phyloP scores from a whole-genome alignment of 2,329 filamentous ascomycete genomes.

The Geoglossum cookeanum region DNA sequence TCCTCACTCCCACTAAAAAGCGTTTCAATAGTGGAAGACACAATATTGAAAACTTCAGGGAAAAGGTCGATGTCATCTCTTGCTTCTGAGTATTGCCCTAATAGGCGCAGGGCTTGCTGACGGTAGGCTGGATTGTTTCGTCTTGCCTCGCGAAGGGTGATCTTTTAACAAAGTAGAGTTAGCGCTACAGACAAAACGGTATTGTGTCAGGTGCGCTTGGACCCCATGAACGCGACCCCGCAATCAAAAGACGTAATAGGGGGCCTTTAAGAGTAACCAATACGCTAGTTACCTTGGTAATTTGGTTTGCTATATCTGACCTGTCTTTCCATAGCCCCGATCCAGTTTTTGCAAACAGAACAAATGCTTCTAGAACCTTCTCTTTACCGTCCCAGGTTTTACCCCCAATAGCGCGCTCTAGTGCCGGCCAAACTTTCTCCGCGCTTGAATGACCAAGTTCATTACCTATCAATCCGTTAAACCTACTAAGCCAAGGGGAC shows the following conservation, averaged over 20 bases:
- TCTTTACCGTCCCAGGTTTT: conserved; percentile 94
- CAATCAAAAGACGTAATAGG: not conserved
- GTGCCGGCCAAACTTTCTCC: conserved; percentile 55
- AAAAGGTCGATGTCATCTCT: conserved; percentile 53
- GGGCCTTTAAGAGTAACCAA: conserved; percentile 10
- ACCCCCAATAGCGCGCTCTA: conserved; percentile 63
- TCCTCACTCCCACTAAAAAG: conserved; percentile 38
- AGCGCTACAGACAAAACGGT: conserved; percentile 2
- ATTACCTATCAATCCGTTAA: conserved; percentile 17
- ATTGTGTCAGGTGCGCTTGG: not conserved
- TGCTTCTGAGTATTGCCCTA: conserved; percentile 54
- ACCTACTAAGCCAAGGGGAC: conserved; percentile 25
- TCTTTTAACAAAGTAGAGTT: conserved; percentile 24
- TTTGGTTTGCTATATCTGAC: conserved; percentile 39
- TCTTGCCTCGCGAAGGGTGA: conserved; percentile 72
- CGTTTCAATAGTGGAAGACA: conserved; percentile 24
- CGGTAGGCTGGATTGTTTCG: conserved; percentile 75
- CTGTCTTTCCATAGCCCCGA: conserved; percentile 38
- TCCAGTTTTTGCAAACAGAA: conserved; percentile 52
- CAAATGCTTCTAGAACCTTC: conserved; percentile 59
- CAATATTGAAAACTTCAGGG: conserved; percentile 43
- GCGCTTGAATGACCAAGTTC: conserved; percentile 42
- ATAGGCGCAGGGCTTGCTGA: conserved; percentile 49
- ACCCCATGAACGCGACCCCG: no score
- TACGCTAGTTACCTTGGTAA: conserved; percentile 52